These are phyloP conservation scores for Starmerella bombi DNA, from an alignment of 805 yeast genomes.

Conservation along the genomic window DNA sequence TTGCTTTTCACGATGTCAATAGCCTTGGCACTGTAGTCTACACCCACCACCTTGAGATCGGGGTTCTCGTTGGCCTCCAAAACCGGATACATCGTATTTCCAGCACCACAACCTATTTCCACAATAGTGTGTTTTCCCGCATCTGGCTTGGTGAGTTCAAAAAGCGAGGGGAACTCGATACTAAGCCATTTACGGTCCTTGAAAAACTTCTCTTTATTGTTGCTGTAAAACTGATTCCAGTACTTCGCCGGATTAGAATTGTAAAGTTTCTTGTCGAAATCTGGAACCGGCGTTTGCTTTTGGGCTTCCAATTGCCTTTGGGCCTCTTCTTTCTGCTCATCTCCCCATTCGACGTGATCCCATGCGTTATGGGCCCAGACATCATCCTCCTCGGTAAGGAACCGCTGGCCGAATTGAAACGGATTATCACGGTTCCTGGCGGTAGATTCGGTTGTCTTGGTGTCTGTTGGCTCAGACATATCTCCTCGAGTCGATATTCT, in stretches of 20 bases:
- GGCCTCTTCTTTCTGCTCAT: conserved; percentile 68
- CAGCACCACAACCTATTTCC: conserved; percentile 97
- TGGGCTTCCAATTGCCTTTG: conserved; percentile 62
- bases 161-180: conserved; percentile 80
- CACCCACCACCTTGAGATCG: conserved; percentile 61
- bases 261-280: conserved; percentile 62
- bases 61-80: conserved; percentile 70
- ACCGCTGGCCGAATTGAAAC: conserved; percentile 82
- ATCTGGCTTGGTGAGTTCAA: conserved; percentile 60
- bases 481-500: neutral
- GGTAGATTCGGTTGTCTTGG: neutral
- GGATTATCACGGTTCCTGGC: conserved; percentile 50
- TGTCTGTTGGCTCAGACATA: neutral
- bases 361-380: conserved; percentile 91
- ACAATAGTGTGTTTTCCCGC: conserved; percentile 60
- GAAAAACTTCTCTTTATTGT: conserved; percentile 85
- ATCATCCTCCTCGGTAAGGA: conserved; percentile 48
- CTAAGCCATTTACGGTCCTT: conserved; percentile 94
- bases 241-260: conserved; percentile 80
- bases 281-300: conserved; percentile 70
- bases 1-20: conserved; percentile 67
- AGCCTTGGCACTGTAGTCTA: conserved; percentile 82
- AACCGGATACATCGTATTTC: conserved; percentile 90
- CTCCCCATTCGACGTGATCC: conserved; percentile 98
- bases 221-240: conserved; percentile 89